Evolutionary conservation across 352 stramenopile species (phyloP).

Genomic region (Phytophthora nicotianae): DNA sequence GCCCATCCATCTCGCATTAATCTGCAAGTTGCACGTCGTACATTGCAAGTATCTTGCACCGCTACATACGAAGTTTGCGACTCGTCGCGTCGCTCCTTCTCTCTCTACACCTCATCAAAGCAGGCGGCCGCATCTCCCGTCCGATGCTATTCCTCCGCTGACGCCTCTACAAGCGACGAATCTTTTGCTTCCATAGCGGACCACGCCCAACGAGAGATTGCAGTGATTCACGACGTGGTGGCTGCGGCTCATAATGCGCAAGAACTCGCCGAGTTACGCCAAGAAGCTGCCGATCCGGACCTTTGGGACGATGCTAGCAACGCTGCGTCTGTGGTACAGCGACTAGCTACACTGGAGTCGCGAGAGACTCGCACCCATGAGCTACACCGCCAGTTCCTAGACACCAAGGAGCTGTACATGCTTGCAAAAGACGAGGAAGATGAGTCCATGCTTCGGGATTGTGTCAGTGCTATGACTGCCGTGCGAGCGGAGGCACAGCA

Average conservation of each 20-base stretch:
- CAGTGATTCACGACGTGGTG: constrained; percentile 58
- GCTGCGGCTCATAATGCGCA: constrained; percentile 39
- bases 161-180: constrained; percentile 32
- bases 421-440: constrained; percentile 72
- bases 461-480: constrained; percentile 42
- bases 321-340: constrained; percentile 62
- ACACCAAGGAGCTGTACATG: constrained; percentile 66
- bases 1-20: neutral
- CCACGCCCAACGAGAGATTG: constrained; percentile 47
- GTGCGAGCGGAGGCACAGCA: constrained; percentile 51
- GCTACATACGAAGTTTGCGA: constrained; percentile 7
- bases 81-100: constrained; percentile 4
- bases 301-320: constrained; percentile 71
- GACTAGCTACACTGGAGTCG: constrained; percentile 61
- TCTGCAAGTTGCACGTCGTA: neutral
- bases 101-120: constrained; percentile 7
- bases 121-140: neutral
- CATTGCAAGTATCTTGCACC: constrained; percentile 1
- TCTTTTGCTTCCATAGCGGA: constrained; percentile 46
- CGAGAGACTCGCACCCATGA: constrained; percentile 44
- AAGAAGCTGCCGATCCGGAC: constrained; percentile 44
- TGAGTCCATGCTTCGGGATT: constrained; percentile 54
- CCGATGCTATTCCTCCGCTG: constrained; percentile 27
- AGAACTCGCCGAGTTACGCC: constrained; percentile 48
- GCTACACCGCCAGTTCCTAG: constrained; percentile 53